Evolutionary conservation across 495 filamentous ascomycete genomes (phyloP).

Genomic region (Aspergillus sclerotioniger): DNA sequence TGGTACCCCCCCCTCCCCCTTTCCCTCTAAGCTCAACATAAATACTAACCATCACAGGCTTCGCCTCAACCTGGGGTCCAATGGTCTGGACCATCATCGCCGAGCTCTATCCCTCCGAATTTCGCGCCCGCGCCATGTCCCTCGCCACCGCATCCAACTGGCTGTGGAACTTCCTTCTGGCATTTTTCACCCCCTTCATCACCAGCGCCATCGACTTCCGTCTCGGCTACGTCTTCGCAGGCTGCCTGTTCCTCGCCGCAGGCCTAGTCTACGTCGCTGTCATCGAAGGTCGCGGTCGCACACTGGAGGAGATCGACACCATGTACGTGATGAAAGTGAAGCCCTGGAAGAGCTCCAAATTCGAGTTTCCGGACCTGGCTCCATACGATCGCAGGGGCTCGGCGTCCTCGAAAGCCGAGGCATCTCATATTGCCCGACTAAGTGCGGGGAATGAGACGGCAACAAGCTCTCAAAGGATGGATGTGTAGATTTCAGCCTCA

Average conservation of each 20-base stretch:
- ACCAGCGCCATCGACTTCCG: slow-evolving; percentile 63
- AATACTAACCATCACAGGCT: slow-evolving; percentile 12
- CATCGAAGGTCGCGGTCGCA: slow-evolving; percentile 62
- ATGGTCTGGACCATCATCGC: slow-evolving; percentile 78
- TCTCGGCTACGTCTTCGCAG: slow-evolving; percentile 78
- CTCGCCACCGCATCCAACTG: slow-evolving; percentile 79
- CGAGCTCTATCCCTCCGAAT: slow-evolving; percentile 75
- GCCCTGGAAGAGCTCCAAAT: slow-evolving; percentile 48
- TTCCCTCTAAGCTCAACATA: too few relatives aligned
- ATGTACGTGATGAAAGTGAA: slow-evolving; percentile 55
- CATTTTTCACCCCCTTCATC: slow-evolving; percentile 79
- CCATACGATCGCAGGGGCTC: neutral
- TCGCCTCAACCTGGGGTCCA: slow-evolving; percentile 73
- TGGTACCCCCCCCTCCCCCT: neutral
- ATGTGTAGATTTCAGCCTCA: too few relatives aligned
- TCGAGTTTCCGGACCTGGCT: neutral
- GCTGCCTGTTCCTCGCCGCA: slow-evolving; percentile 61
- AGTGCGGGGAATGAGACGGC: neutral
- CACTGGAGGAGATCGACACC: slow-evolving; percentile 76
- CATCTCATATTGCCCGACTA: neutral
- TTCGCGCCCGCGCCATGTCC: slow-evolving; percentile 71
- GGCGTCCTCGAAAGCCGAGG: neutral
- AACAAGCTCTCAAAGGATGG: neutral
- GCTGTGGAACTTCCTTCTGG: slow-evolving; percentile 84
- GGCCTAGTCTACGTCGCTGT: slow-evolving; percentile 74